Evolutionary conservation across 352 stramenopile genomes (phyloP).

Genomic region (Globisporangium spiculum): DNA sequence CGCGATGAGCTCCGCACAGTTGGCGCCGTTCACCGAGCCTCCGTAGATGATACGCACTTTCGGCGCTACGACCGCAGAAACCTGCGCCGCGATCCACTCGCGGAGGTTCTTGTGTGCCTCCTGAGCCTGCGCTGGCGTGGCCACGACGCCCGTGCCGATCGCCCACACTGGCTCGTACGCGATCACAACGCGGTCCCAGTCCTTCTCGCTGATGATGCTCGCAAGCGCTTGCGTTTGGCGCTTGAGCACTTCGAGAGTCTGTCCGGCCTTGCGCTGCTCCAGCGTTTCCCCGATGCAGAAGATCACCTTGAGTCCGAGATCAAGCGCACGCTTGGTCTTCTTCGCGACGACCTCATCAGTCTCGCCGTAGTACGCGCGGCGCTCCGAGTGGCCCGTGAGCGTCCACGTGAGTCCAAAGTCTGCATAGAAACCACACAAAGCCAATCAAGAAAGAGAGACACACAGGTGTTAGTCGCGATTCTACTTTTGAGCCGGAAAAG

Average conservation of each 20-base stretch:
- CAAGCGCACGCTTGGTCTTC: slow-evolving; percentile 91
- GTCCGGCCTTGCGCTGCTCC: slow-evolving; percentile 81
- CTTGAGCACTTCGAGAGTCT: slow-evolving; percentile 92
- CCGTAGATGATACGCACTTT: slow-evolving; percentile 90
- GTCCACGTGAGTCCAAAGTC: slow-evolving; percentile 77
- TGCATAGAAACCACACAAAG: slow-evolving; percentile 5
- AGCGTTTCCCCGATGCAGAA: slow-evolving; percentile 98
- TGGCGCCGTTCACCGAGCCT: slow-evolving; percentile 91
- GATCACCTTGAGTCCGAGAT: slow-evolving; percentile 91
- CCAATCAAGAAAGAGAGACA: neutral
- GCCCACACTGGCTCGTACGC: slow-evolving; percentile 98
- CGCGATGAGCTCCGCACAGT: slow-evolving; percentile 88
- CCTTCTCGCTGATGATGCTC: slow-evolving; percentile 79
- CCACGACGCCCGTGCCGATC: slow-evolving; percentile 96
- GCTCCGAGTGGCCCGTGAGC: slow-evolving; percentile 92
- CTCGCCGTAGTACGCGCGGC: slow-evolving; percentile 90
- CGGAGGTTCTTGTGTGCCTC: slow-evolving; percentile 86
- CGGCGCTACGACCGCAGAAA: slow-evolving; percentile 66
- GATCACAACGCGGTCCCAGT: slow-evolving; percentile 89
- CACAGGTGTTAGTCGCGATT: neutral
- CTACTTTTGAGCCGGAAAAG: neutral
- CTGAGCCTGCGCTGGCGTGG: slow-evolving; percentile 94
- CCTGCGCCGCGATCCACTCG: slow-evolving; percentile 65
- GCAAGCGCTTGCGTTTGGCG: slow-evolving; percentile 94
- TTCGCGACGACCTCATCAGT: slow-evolving; percentile 92